phyloP scores from a whole-genome alignment of 176 grass and related monocot genomes.

The Puya raimondii region DNA sequence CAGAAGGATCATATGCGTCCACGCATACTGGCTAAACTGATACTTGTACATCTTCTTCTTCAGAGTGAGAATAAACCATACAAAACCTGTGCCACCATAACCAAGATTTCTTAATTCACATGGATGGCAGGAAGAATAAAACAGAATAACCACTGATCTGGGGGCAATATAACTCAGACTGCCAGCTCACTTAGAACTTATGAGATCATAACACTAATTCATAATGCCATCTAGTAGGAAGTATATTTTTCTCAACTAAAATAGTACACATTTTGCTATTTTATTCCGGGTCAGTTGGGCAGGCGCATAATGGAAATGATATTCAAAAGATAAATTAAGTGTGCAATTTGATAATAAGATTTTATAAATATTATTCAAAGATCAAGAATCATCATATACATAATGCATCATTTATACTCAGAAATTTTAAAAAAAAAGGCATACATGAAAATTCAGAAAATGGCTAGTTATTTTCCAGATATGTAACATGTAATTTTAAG shows the following conservation, averaged over 20 bases:
- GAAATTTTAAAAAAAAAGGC: no score
- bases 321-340: no score
- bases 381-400: no score
- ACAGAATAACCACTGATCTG: background rate
- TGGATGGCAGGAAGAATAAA: background rate
- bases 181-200: background rate
- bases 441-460: no score
- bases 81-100: constrained; percentile 54
- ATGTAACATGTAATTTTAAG: no score
- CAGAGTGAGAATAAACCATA: constrained; percentile 98
- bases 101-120: constrained; percentile 14
- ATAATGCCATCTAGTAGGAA: background rate
- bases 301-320: no score
- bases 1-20: constrained; percentile 99
- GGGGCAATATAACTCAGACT: background rate
- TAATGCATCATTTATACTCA: no score
- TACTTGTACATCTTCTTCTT: constrained; percentile 99
- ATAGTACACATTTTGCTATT: background rate
- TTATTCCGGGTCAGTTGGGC: no score
- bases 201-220: background rate
- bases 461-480: no score
- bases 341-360: no score
- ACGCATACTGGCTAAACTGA: constrained; percentile 99
- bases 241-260: background rate
- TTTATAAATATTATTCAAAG: no score